phyloP scores from a whole-genome alignment of 163 green algal genomes.

The Smithsoniella earleae region DNA sequence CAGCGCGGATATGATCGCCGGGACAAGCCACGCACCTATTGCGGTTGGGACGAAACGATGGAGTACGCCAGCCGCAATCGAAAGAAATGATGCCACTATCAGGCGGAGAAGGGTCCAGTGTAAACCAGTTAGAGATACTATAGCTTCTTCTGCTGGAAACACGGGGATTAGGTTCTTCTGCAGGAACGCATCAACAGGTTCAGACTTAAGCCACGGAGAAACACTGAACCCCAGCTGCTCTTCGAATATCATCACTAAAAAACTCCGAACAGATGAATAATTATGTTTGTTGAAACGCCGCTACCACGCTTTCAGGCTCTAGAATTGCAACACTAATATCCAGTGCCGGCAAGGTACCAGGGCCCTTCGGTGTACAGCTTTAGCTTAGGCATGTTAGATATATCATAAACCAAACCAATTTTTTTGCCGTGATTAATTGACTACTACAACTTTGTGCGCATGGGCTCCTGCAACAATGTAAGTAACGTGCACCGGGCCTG shows the following conservation, averaged over 20 bases:
- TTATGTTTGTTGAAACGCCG: too few species aligned
- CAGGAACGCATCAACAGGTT: background rate
- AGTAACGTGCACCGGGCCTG: too few species aligned
- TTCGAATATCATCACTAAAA: constrained; percentile 25
- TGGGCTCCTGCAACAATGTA: too few species aligned
- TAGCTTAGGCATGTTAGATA: too few species aligned
- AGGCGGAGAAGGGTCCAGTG: background rate
- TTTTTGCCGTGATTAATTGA: too few species aligned
- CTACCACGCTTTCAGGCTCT: too few species aligned
- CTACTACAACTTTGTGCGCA: too few species aligned
- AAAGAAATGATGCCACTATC: constrained; percentile 12
- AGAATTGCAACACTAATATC: too few species aligned
- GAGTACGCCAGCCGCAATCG: background rate
- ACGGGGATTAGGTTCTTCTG: background rate
- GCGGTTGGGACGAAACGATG: constrained; percentile 3
- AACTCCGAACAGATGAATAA: too few species aligned
- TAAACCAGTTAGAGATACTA: background rate
- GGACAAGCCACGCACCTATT: background rate
- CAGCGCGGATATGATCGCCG: background rate
- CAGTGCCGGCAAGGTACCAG: too few species aligned
- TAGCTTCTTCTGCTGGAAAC: background rate
- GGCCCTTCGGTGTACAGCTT: too few species aligned
- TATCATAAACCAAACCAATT: too few species aligned
- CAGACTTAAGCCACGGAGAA: constrained; percentile 13
- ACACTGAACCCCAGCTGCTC: constrained; percentile 1